Base-by-base conservation (phyloP, 306 rosid genomes). In the Psophocarpus tetragonolobus region DNA sequence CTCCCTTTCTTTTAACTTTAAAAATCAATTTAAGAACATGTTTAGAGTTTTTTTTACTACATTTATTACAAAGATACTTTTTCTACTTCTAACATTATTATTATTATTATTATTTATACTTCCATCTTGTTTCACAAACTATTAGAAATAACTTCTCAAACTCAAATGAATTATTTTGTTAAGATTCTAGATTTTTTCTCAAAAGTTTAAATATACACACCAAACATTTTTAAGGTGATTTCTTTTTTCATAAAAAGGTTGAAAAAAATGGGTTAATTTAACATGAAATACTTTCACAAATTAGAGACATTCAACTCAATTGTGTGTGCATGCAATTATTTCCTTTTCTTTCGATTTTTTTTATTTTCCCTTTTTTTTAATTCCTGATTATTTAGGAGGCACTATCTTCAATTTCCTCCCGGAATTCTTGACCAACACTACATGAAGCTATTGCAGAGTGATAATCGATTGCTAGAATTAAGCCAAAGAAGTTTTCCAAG, bases 361-460 rank as follows among this genome's bases (percentile, higher is more conserved):
- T 0, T 5, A 5, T n/a, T 54, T 53, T 21, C 23, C 61, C 13
- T 8, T 56, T 24, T 24, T 21, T 26, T 56, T 7, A n/a, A n/a
- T n/a, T 24, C 63, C 33, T 10, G 26, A 56, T 56, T 65, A 1
- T 5, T 65, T 50, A 65, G 71, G 71, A 65, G 48, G 20, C 71
- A 65, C 32, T 65, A 65, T 70, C 51, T 85, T 65, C 80, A 75
- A 64, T 87, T 88, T 54, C 85, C 87, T 65, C 82, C 75, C 0
- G 71, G 71, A 26, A 76, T 71, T 15, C 88, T 88, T 61, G 87
- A 85, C 63, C 65, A 72, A 54, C 87, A 77, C 73, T 91, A 74
- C 1, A 32, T 33, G 32, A 84, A 78, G 67, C 75, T 91, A 18
- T 30, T 85, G 47, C 79, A 79, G 44, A 44, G 68, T 0, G 90